Evolutionary conservation across 305 asterid genomes (phyloP), one percentile per base, ranked within the genome.

Genomic region (Nicotiana rustica): DNA sequence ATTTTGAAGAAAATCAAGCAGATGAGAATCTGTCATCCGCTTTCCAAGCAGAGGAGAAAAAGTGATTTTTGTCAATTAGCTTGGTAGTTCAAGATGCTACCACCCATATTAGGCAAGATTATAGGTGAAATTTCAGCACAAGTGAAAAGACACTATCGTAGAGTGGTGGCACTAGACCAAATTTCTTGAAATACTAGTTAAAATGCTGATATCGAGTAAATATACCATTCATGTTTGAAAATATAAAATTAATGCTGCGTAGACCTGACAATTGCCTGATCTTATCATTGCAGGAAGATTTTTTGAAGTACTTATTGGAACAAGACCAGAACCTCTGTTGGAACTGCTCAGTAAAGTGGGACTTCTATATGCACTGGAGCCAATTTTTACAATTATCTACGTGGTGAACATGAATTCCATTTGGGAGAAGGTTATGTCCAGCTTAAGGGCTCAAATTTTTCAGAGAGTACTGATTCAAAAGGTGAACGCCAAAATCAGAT

Each of bases 341-440:
- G 84, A 88, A 79, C 85, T 96, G 78, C 92, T 96, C 85, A 76
- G 91, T 80, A 96, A 88, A 87, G 90, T 93, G 81, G 98, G 91
- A 75, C 71, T 93, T 83, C 85, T 96, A 68, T 96, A 94, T 81
- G 59, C 91, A 29, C 78, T 92, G 89, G 98, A 96, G 89, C 98
- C 97, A 66, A 89, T 94, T 71, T 93, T 88, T 82, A 94, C 98
- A 6, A 84, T 96, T 71, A 87, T 93, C 65, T 96, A 90, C 69
- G 98, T 93, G 78, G 88, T 87, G 57, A 96, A 94, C 90, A 94
- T 96, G 98, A 94, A 90, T 88, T 81, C 90, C 81, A 92, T 93
- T 80, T 96, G 99, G 98, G 99, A 96, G 93, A 96, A 96, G 88
- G 98, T 94, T 88, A 94, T 96, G 99, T 87, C 98, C 44, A 93